Evolutionary conservation across 257 asterid species (phyloP).

Genomic region (Capsicum baccatum): DNA sequence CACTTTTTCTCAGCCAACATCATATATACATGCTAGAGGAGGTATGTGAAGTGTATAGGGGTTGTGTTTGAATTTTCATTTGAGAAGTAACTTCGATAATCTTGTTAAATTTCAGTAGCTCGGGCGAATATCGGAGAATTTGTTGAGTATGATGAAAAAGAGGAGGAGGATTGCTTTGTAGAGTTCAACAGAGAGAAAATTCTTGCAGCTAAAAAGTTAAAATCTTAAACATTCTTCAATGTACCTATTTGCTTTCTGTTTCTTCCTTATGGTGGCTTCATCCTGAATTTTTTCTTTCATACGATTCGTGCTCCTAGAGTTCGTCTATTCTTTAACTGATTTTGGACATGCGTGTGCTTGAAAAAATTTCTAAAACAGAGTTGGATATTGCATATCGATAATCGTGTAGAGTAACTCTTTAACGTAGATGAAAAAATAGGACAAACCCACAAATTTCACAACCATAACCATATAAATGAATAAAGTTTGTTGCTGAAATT

Average conservation of each 20-base stretch:
- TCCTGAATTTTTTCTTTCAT: not conserved
- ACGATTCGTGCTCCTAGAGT: too few species aligned
- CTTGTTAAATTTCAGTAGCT: conserved; percentile 54
- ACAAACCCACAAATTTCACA: too few species aligned
- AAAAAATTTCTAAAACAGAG: too few species aligned
- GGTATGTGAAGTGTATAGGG: conserved; percentile 48
- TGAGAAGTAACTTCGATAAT: conserved; percentile 28
- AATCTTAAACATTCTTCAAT: conserved; percentile 27
- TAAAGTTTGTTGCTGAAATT: too few species aligned
- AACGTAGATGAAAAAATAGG: too few species aligned
- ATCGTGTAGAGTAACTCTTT: too few species aligned
- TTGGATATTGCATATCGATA: too few species aligned
- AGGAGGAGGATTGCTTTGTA: conserved; percentile 97
- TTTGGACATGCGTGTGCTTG: too few species aligned
- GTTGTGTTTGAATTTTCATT: conserved; percentile 29
- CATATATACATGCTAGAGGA: conserved; percentile 95
- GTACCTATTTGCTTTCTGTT: not conserved
- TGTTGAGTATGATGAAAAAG: conserved; percentile 97
- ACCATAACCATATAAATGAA: too few species aligned
- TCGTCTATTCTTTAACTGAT: too few species aligned
- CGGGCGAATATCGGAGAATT: conserved; percentile 97
- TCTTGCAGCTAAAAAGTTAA: conserved; percentile 79
- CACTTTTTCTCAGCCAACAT: conserved; percentile 83
- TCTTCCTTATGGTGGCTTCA: conserved; percentile 6
- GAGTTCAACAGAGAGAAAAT: conserved; percentile 74